Conservation (phyloP, 2,329 filamentous ascomycete genomes). For the Penicillium brevicompactum region DNA sequence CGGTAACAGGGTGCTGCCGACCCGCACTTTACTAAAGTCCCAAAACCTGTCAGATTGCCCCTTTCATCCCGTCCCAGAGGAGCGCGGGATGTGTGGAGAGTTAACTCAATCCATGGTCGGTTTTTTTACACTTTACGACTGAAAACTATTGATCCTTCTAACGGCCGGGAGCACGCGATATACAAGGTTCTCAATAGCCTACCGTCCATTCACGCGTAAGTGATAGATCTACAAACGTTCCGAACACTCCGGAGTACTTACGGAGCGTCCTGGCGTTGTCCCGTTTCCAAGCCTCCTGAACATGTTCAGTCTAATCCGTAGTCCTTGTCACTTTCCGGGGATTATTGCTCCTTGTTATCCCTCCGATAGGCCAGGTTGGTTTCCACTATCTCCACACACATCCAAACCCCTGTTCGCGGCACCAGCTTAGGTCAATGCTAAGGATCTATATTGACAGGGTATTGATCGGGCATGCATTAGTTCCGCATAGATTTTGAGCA, state of each 20-base stretch:
- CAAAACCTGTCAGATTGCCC: constrained; percentile 4
- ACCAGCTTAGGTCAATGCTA: neutral
- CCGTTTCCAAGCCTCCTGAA: neutral
- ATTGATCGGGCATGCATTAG: constrained; percentile 2
- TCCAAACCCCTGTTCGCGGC: constrained; percentile 8
- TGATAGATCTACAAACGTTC: neutral
- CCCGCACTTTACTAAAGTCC: neutral
- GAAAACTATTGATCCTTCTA: constrained; percentile 16
- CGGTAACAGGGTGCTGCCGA: neutral
- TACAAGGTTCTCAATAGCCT: neutral
- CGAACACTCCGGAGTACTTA: neutral
- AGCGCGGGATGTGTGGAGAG: neutral
- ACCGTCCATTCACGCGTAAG: neutral
- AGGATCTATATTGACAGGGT: neutral
- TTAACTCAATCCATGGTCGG: neutral
- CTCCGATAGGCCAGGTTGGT: constrained; percentile 1
- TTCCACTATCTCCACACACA: neutral
- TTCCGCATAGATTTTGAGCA: constrained; percentile 7
- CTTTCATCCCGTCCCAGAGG: constrained; percentile 4
- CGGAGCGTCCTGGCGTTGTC: no score
- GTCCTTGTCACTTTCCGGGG: neutral
- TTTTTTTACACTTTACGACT: constrained; percentile 1
- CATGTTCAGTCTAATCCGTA: neutral
- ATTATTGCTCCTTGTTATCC: neutral
- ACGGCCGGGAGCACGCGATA: neutral